A percentile compares a stretch with the other conserved stretches of the same genome.
Conservation (phyloP, 768 basidiomycete genomes). For the Leccinum boreale region DNA sequence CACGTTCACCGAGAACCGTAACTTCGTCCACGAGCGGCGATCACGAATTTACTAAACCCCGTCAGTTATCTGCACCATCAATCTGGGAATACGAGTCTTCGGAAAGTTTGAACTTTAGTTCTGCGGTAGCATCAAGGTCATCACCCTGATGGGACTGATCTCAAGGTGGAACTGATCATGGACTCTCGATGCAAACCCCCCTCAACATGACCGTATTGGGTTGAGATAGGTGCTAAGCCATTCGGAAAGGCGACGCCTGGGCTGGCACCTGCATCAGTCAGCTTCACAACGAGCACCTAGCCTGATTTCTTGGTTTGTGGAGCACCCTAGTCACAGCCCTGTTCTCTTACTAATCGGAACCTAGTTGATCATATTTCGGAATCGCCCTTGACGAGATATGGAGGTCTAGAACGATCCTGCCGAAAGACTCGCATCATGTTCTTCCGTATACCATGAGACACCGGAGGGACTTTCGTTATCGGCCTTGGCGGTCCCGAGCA, state of each 20-base stretch:
- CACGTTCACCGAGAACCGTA: conserved; percentile 42
- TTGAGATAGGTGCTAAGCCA: conserved; percentile 41
- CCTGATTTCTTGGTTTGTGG: conserved; percentile 33
- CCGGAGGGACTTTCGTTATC: conserved; percentile 39
- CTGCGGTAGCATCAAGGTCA: conserved; percentile 41
- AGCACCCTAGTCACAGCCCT: conserved; percentile 28
- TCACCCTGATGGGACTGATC: conserved; percentile 39
- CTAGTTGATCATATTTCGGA: conserved; percentile 34
- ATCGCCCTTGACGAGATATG: conserved; percentile 34
- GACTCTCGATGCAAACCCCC: conserved; percentile 47
- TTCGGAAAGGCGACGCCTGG: conserved; percentile 13
- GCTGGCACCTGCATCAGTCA: conserved; percentile 26
- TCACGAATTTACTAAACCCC: background rate
- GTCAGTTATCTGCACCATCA: conserved; percentile 51
- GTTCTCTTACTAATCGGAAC: conserved; percentile 37
- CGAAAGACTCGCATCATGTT: conserved; percentile 33
- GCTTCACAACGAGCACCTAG: conserved; percentile 35
- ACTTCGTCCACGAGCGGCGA: background rate
- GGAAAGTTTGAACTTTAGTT: conserved; percentile 59
- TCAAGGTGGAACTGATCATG: conserved; percentile 49
- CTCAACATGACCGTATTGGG: conserved; percentile 40
- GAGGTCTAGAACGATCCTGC: conserved; percentile 44
- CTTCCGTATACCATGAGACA: conserved; percentile 19
- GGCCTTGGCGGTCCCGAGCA: conserved; percentile 38
- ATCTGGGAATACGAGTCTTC: conserved; percentile 61